Conservation (phyloP, 2,329 filamentous ascomycete genomes). For the Parastagonospora avenae region DNA sequence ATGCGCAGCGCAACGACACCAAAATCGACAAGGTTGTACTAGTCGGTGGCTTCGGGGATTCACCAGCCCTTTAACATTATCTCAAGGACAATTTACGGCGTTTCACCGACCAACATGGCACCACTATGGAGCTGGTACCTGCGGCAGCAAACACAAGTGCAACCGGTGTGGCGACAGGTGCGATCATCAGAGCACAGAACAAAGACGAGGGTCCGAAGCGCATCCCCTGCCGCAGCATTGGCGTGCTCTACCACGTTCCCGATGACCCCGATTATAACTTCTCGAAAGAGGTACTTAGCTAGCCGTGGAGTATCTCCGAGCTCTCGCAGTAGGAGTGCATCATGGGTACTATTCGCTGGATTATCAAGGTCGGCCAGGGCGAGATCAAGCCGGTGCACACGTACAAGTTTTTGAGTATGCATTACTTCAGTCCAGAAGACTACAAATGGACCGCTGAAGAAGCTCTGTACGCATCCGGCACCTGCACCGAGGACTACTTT, state of each 20-base stretch:
- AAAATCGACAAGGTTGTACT: conserved; percentile 12
- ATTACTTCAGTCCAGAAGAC: background rate
- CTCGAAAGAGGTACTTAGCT: conserved; percentile 1
- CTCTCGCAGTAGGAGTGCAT: conserved; percentile 3
- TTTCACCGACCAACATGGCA: background rate
- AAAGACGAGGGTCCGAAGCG: conserved; percentile 14
- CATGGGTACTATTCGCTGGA: conserved; percentile 15
- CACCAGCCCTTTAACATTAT: conserved; percentile 8
- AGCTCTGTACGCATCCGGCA: conserved; percentile 12
- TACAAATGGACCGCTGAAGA: conserved; percentile 7
- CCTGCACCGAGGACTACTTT: conserved; percentile 15
- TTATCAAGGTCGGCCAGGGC: conserved; percentile 14
- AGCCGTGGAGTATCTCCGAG: background rate
- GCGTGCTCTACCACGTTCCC: conserved; percentile 10
- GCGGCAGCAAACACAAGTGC: conserved; percentile 6
- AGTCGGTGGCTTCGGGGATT: conserved; percentile 19
- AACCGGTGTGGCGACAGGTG: conserved; percentile 21
- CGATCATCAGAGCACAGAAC: conserved; percentile 14
- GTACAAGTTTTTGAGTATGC: conserved; percentile 1
- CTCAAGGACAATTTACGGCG: background rate
- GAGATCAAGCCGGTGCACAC: conserved; percentile 3
- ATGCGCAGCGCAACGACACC: conserved; percentile 1
- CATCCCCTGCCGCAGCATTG: conserved; percentile 12
- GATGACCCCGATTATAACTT: conserved; percentile 1
- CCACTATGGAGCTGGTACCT: background rate